Evolutionary conservation across 1,139 yeast species (phyloP).

Genomic region (Debaryomyces singareniensis): DNA sequence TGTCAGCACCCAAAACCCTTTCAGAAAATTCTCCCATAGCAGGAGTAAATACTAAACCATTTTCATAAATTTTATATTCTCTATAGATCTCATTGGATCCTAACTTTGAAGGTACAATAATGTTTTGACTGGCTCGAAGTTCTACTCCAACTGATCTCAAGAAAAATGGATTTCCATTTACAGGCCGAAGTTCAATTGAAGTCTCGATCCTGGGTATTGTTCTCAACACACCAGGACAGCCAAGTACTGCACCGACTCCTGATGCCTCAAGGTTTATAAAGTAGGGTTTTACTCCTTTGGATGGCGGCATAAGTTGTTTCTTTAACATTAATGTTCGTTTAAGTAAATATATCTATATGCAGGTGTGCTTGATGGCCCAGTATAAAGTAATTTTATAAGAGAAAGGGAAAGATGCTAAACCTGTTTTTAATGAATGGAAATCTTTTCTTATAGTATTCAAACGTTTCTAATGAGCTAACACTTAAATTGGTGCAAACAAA

Average conservation of each 20-base stretch:
- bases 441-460: constrained; percentile 40
- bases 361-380: constrained; percentile 2
- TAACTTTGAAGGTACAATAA: constrained; percentile 34
- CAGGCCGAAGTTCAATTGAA: constrained; percentile 32
- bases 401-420: constrained; percentile 17
- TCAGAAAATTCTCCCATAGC: constrained; percentile 29
- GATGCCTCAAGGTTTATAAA: constrained; percentile 38
- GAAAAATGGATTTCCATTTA: constrained; percentile 31
- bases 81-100: constrained; percentile 35
- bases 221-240: constrained; percentile 61
- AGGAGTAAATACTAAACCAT: constrained; percentile 32
- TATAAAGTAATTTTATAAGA: constrained; percentile 6
- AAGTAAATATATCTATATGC: constrained; percentile 3
- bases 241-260: constrained; percentile 43
- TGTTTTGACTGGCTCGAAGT: constrained; percentile 32
- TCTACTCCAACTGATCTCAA: constrained; percentile 33
- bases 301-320: constrained; percentile 9
- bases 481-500: constrained; percentile 63
- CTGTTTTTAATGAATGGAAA: constrained; percentile 14
- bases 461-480: constrained; percentile 57
- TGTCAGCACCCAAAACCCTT: constrained; percentile 46
- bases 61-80: constrained; percentile 30
- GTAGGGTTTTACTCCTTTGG: constrained; percentile 23
- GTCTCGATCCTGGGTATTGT: constrained; percentile 49
- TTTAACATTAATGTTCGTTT: no score